A percentile compares a stretch with the other conserved stretches of the same genome.
These are phyloP conservation scores for Ogataea haglerorum DNA, from an alignment of 805 yeast species.

Conservation along the genomic window DNA sequence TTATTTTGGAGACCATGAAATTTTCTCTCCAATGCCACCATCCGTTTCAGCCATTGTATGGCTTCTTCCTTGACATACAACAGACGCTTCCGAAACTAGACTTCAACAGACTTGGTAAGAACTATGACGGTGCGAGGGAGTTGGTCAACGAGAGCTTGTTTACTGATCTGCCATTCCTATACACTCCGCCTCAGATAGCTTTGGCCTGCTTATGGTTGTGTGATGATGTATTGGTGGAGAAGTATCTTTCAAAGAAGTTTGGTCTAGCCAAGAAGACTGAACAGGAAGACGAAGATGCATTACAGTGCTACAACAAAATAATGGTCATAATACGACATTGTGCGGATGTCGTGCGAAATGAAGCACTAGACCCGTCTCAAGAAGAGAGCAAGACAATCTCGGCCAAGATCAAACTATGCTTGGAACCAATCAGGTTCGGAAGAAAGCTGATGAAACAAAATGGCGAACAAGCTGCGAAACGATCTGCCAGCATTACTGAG, in stretches of 20 bases:
- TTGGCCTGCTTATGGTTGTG: constrained; percentile 73
- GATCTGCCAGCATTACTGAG: constrained; percentile 8
- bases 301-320: constrained; percentile 41
- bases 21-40: constrained; percentile 86
- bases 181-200: constrained; percentile 94
- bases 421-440: constrained; percentile 47
- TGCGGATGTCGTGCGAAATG: constrained; percentile 39
- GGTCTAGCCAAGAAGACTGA: constrained; percentile 28
- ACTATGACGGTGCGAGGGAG: constrained; percentile 68
- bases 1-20: constrained; percentile 64
- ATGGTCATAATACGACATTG: constrained; percentile 48
- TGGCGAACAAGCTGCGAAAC: constrained; percentile 6
- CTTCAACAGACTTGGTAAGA: constrained; percentile 56
- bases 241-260: constrained; percentile 67
- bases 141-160: constrained; percentile 64
- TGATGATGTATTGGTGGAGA: constrained; percentile 59
- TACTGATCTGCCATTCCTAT: constrained; percentile 73
- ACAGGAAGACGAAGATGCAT: constrained; percentile 12
- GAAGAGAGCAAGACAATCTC: constrained; percentile 64
- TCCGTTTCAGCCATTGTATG: constrained; percentile 87
- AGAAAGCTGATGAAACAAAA: constrained; percentile 22
- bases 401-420: constrained; percentile 58
- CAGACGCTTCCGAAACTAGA: constrained; percentile 47
- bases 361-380: constrained; percentile 44
- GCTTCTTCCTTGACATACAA: constrained; percentile 90